These are phyloP conservation scores for Trichophyton rubrum DNA, from an alignment of 2,329 filamentous ascomycete species.

Conservation along the genomic window DNA sequence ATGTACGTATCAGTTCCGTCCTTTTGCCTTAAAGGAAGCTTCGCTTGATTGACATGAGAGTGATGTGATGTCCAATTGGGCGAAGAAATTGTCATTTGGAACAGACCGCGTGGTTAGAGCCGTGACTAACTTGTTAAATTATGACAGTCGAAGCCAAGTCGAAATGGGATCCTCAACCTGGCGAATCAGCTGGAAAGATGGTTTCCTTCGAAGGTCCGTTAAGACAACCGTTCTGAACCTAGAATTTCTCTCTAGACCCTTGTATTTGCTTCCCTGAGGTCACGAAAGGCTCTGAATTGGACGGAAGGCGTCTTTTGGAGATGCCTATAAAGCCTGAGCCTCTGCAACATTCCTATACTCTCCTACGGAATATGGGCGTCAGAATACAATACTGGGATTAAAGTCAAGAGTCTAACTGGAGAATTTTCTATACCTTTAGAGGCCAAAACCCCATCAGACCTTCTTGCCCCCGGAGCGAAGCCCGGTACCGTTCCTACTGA, in stretches of 20 bases:
- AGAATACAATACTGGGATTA: not conserved
- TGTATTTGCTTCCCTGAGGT: not conserved
- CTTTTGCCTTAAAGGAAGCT: not conserved
- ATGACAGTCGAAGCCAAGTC: conserved; percentile 14
- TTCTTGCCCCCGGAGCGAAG: conserved; percentile 68
- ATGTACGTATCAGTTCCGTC: conserved; percentile 29
- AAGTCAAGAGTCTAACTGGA: not conserved
- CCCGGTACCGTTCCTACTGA: conserved; percentile 83
- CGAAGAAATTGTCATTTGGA: not conserved
- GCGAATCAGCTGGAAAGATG: conserved; percentile 30
- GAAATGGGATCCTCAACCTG: conserved; percentile 31
- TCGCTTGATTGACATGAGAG: not conserved
- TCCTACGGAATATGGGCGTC: not conserved
- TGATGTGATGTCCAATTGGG: not conserved
- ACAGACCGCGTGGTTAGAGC: not conserved
- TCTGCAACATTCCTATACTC: not conserved
- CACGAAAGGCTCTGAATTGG: not conserved
- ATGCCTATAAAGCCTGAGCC: not conserved
- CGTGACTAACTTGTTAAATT: conserved; percentile 13
- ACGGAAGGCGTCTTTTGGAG: not conserved
- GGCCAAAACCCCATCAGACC: conserved; percentile 68
- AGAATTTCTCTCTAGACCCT: not conserved
- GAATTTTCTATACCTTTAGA: conserved; percentile 42
- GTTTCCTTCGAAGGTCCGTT: conserved; percentile 35
- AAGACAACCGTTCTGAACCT: not conserved